Evolutionary conservation across 768 basidiomycete genomes (phyloP).

Genomic region (Lactarius trivialis): DNA sequence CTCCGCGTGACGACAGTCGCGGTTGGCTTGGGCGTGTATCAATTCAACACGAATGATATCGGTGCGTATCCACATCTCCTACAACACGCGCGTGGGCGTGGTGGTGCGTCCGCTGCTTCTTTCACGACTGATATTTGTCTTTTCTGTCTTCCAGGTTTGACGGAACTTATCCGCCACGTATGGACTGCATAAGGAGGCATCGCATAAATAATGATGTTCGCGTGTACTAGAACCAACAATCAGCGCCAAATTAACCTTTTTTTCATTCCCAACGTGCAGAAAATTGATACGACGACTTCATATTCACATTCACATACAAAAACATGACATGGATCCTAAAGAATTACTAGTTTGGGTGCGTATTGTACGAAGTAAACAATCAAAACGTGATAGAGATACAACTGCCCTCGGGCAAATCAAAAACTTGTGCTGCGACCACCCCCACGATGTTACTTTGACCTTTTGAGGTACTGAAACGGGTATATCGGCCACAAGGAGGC

Average conservation of each 20-base stretch:
- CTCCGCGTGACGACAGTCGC: slow-evolving; percentile 73
- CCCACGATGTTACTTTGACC: background rate
- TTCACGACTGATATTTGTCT: background rate
- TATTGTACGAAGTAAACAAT: background rate
- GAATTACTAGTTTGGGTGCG: background rate
- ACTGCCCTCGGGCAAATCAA: background rate
- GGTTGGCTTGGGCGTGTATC: slow-evolving; percentile 84
- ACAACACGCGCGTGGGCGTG: no score
- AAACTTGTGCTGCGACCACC: background rate
- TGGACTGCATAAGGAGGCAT: slow-evolving; percentile 61
- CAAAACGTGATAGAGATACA: background rate
- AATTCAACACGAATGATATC: slow-evolving; percentile 98
- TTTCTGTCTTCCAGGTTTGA: slow-evolving; percentile 56
- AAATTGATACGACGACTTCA: background rate
- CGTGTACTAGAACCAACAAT: slow-evolving; percentile 8
- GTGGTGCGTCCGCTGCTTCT: background rate
- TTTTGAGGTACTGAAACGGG: background rate
- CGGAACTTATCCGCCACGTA: slow-evolving; percentile 73
- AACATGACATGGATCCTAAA: background rate
- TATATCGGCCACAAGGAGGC: background rate
- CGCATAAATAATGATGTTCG: background rate
- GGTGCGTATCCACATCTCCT: no score
- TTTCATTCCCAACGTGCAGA: background rate
- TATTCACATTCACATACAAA: background rate
- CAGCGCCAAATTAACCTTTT: background rate